Evolutionary conservation across 78 protist genomes (phyloP), one percentile per base, ranked within the genome.

Genomic region (Dictyostelium intermedium): DNA sequence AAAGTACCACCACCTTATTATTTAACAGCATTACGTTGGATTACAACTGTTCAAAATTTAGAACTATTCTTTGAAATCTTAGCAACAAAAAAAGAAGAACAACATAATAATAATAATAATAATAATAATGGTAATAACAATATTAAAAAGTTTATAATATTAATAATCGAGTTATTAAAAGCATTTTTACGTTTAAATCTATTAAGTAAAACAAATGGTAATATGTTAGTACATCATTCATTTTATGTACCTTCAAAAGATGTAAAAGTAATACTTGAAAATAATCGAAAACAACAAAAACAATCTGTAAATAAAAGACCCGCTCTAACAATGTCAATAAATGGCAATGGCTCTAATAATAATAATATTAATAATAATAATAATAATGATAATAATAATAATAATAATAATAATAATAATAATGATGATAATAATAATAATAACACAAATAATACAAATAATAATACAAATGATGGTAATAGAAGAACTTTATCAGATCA

Each of bases 241-340:
- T 87, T 87, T 76, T 83, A 87, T 78, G 92, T 87, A 41, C 92
- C 92, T 2, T 78, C 92, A 50, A 53, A 87, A 63, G 92, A 87
- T 78, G 82, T 78, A 25, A 35, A 77, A 43, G 34, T 23, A 74
- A 47, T 85, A 30, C 10, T 72, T 20, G 61, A 83, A 20, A 43
- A 45, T 30, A 13, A 53, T 60, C 34, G 74, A 53, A 56, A 34
- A 9, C 34, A 27, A 53, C 61, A 30, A 25, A 37, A 45, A n/a
- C 66, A 18, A 25, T 18, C 9, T 16, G 18, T 10, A 45, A 79
- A 79, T 79, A 73, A 32, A 30, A 73, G 80, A 73, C 34, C 80
- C 1, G 80, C 43, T 30, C 25, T 30, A 34, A 30, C 82, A 39
- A 37, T 34, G 39, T 41, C 82, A 76, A 14, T 41, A 3, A 10